A percentile compares a stretch with the other conserved stretches of the same genome.
These are phyloP conservation scores for Phanerochaete carnosa DNA, from an alignment of 768 basidiomycete species.

Conservation along the genomic window DNA sequence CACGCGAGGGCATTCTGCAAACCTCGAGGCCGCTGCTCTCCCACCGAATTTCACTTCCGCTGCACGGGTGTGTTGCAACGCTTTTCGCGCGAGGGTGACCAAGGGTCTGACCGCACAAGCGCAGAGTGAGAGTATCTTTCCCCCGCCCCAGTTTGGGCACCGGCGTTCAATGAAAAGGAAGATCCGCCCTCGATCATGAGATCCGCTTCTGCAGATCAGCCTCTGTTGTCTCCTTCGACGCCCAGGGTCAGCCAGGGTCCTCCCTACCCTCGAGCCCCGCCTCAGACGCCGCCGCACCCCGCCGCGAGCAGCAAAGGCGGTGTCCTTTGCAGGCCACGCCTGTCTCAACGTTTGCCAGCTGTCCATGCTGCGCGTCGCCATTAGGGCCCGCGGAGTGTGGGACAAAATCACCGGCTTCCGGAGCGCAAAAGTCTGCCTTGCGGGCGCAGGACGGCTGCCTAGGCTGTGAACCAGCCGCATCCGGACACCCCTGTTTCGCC, in stretches of 20 bases:
- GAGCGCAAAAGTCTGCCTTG: background rate
- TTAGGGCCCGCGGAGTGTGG: background rate
- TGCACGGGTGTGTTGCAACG: background rate
- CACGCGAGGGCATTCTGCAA: background rate
- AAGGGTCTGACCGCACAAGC: background rate
- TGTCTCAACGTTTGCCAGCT: background rate
- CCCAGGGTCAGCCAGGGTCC: background rate
- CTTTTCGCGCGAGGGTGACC: background rate
- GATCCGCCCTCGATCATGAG: conserved; percentile 21
- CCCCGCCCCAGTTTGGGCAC: background rate
- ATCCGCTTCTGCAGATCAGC: conserved; percentile 23
- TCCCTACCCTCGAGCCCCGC: background rate
- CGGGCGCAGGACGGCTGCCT: conserved; percentile 6
- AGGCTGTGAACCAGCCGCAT: conserved; percentile 1
- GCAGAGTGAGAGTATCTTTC: background rate
- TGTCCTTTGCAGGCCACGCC: background rate
- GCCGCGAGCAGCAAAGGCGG: background rate
- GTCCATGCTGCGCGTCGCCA: background rate
- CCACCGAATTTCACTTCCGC: background rate
- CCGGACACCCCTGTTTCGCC: background rate
- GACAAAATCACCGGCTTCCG: conserved; percentile 2
- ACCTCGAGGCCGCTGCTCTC: background rate
- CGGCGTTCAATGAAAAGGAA: conserved; percentile 7
- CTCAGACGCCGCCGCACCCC: background rate
- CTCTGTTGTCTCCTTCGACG: conserved; percentile 2